These are phyloP conservation scores for Phytopythium vexans DNA, from an alignment of 352 stramenopile genomes.

Conservation along the genomic window DNA sequence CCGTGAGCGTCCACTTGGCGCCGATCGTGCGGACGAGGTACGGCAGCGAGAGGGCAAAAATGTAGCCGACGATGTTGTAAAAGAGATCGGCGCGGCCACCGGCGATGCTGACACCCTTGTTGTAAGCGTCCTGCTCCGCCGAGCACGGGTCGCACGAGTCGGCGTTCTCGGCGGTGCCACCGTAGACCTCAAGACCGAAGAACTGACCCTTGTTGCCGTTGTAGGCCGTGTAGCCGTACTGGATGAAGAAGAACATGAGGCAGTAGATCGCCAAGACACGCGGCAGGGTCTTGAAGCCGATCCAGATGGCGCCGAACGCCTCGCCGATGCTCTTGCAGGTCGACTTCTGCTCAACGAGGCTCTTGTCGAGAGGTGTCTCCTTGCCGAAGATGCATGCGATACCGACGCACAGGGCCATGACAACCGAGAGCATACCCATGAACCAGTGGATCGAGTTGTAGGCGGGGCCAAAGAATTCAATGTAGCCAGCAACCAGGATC, in stretches of 20 bases:
- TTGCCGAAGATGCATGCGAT: conserved; percentile 11
- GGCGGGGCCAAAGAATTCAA: conserved; percentile 25
- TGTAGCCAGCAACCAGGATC: conserved; percentile 30
- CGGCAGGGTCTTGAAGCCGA: conserved; percentile 26
- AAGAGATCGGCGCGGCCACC: conserved; percentile 26
- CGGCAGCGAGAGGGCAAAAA: conserved; percentile 23
- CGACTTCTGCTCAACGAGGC: neutral
- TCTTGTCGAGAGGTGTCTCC: conserved; percentile 13
- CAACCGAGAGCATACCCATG: conserved; percentile 23
- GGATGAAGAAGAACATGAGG: conserved; percentile 30
- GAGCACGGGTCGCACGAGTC: conserved; percentile 16
- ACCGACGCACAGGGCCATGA: conserved; percentile 17
- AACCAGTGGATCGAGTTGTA: conserved; percentile 22
- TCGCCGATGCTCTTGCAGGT: conserved; percentile 16
- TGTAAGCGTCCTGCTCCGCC: conserved; percentile 18
- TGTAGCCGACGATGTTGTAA: conserved; percentile 37
- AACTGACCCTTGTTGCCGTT: conserved; percentile 29
- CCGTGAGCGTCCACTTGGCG: conserved; percentile 18
- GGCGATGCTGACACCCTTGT: conserved; percentile 31
- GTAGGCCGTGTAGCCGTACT: conserved; percentile 41
- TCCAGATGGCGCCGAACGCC: conserved; percentile 29
- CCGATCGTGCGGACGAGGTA: conserved; percentile 29
- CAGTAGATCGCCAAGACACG: conserved; percentile 25
- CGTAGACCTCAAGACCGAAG: conserved; percentile 22
- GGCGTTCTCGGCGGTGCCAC: conserved; percentile 10